phyloP scores from a whole-genome alignment of 805 yeast genomes.

The Lipomyces orientalis region DNA sequence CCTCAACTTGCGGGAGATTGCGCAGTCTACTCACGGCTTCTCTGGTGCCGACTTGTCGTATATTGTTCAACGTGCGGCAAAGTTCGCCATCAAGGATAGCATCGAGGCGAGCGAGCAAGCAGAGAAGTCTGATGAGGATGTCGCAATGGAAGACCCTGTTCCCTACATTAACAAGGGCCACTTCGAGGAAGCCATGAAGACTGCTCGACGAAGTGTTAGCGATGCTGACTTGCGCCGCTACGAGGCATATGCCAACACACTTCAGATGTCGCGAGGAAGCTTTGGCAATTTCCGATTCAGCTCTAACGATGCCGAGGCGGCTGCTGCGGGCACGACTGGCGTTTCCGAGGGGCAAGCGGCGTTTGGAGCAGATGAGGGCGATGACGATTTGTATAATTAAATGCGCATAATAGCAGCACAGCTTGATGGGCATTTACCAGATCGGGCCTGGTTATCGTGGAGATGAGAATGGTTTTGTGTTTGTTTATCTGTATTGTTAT shows the following conservation, averaged over 20 bases:
- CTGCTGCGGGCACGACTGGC: slow-evolving; percentile 44
- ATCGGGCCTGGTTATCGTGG: neutral
- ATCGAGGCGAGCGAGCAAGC: slow-evolving; percentile 73
- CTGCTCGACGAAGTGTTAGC: slow-evolving; percentile 95
- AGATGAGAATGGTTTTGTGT: neutral
- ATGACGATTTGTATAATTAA: slow-evolving; percentile 69
- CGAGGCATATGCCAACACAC: slow-evolving; percentile 91
- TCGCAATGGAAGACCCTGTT: slow-evolving; percentile 86
- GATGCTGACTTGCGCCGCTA: slow-evolving; percentile 98
- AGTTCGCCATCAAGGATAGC: slow-evolving; percentile 96
- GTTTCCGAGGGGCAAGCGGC: slow-evolving; percentile 44
- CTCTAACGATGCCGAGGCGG: slow-evolving; percentile 48
- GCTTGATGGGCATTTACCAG: neutral
- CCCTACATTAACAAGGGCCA: slow-evolving; percentile 93
- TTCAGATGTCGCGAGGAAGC: slow-evolving; percentile 95
- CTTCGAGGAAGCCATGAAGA: slow-evolving; percentile 99
- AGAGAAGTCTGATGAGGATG: slow-evolving; percentile 54
- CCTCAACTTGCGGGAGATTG: slow-evolving; percentile 82
- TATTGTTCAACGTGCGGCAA: slow-evolving; percentile 98
- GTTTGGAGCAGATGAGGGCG: slow-evolving; percentile 55
- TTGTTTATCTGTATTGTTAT: neutral
- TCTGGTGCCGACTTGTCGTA: slow-evolving; percentile 98
- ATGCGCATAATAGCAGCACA: neutral
- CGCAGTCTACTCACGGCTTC: slow-evolving; percentile 95
- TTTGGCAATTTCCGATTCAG: slow-evolving; percentile 87